Conservation (phyloP, 164 flowering plant genomes). For the Magnolia kwangsiensis region DNA sequence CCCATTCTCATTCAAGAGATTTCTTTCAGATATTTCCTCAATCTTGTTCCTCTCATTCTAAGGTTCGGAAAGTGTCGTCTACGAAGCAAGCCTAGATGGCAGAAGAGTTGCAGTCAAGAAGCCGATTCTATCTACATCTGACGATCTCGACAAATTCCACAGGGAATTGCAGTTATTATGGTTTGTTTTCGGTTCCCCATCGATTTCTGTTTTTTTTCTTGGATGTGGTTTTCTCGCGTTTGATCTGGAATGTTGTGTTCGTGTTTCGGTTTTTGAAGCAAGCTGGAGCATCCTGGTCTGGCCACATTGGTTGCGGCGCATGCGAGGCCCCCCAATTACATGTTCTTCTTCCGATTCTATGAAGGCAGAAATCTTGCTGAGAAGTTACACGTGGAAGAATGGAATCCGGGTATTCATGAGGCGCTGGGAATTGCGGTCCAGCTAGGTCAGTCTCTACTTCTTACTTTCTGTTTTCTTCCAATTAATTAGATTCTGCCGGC, state of each 20-base stretch:
- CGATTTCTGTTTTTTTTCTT: not conserved
- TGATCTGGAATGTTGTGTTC: not conserved
- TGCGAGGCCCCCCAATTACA: constrained; percentile 85
- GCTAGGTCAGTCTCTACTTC: constrained; percentile 43
- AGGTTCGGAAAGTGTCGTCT: constrained; percentile 93
- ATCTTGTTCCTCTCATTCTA: not conserved
- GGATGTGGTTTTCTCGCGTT: not conserved
- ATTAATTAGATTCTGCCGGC: too few relatives aligned
- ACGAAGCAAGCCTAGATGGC: constrained; percentile 61
- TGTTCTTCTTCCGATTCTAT: constrained; percentile 74
- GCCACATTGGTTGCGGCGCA: constrained; percentile 77
- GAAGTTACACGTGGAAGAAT: constrained; percentile 73
- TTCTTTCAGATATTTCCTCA: not conserved
- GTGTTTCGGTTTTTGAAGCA: constrained; percentile 31
- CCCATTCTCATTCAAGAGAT: not conserved
- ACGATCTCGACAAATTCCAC: constrained; percentile 73
- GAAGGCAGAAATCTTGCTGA: constrained; percentile 54
- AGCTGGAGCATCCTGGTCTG: constrained; percentile 75
- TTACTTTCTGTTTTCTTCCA: not conserved
- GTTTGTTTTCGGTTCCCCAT: constrained; percentile 24
- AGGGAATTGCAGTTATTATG: constrained; percentile 72
- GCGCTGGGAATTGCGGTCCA: constrained; percentile 40
- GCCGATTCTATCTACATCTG: constrained; percentile 74
- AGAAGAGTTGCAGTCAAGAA: constrained; percentile 73
- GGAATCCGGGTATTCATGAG: constrained; percentile 55